These are phyloP conservation scores for Phlegmacium glaucopus DNA, from an alignment of 768 basidiomycete genomes.

Conservation along the genomic window DNA sequence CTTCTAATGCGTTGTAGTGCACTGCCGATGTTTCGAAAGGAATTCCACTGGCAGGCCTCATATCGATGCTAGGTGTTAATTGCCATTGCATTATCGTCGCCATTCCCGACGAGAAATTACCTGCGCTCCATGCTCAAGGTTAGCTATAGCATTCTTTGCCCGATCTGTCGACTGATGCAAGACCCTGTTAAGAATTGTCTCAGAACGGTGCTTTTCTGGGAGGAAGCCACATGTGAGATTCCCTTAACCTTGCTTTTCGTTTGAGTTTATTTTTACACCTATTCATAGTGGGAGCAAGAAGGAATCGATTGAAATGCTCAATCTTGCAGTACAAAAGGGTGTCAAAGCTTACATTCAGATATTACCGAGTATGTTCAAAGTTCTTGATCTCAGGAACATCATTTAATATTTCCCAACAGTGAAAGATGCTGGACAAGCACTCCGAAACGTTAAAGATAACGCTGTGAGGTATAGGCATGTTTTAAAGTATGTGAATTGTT, in stretches of 20 bases:
- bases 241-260: background rate
- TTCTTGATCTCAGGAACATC: background rate
- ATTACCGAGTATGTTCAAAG: slow-evolving; percentile 31
- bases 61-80: slow-evolving; percentile 46
- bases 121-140: slow-evolving; percentile 30
- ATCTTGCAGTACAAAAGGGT: slow-evolving; percentile 51
- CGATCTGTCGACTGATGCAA: slow-evolving; percentile 9
- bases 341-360: slow-evolving; percentile 47
- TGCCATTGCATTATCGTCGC: slow-evolving; percentile 58
- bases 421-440: slow-evolving; percentile 44
- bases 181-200: slow-evolving; percentile 14
- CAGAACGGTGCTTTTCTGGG: slow-evolving; percentile 24
- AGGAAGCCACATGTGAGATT: slow-evolving; percentile 27
- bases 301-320: slow-evolving; percentile 57
- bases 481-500: slow-evolving; percentile 28
- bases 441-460: slow-evolving; percentile 43
- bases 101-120: slow-evolving; percentile 47
- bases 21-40: slow-evolving; percentile 26
- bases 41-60: slow-evolving; percentile 28
- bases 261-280: slow-evolving; percentile 16
- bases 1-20: slow-evolving; percentile 15
- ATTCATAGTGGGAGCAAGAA: slow-evolving; percentile 52
- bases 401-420: slow-evolving; percentile 19
- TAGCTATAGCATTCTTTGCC: slow-evolving; percentile 19
- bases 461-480: slow-evolving; percentile 55